These are phyloP conservation scores for Plenodomus biglobosus DNA, from an alignment of 2,329 filamentous ascomycete species.

Conservation along the genomic window DNA sequence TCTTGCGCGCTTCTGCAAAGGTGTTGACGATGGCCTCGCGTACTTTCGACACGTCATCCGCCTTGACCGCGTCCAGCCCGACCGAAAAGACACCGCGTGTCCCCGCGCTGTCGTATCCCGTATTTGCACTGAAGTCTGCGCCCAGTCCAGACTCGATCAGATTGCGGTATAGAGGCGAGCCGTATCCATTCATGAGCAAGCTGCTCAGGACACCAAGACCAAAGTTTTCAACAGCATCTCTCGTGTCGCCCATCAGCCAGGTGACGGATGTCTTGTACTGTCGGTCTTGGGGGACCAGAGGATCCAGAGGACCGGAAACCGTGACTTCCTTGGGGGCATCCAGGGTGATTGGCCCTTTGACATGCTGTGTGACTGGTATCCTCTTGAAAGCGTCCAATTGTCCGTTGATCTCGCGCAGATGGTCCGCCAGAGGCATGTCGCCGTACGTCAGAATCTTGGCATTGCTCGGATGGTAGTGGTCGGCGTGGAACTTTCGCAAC, in stretches of 20 bases:
- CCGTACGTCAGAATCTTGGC: slow-evolving; percentile 95
- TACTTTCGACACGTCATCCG: slow-evolving; percentile 75
- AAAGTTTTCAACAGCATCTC: slow-evolving; percentile 84
- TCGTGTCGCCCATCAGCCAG: slow-evolving; percentile 84
- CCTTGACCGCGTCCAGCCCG: slow-evolving; percentile 84
- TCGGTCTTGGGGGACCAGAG: slow-evolving; percentile 78
- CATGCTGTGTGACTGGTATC: slow-evolving; percentile 68
- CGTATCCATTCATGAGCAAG: slow-evolving; percentile 89
- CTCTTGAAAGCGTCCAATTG: slow-evolving; percentile 73
- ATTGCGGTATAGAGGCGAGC: slow-evolving; percentile 86
- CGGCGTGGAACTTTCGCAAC: slow-evolving; percentile 81
- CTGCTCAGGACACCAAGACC: slow-evolving; percentile 79
- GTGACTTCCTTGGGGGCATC: slow-evolving; percentile 68
- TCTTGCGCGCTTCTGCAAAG: slow-evolving; percentile 67
- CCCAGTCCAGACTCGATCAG: slow-evolving; percentile 88
- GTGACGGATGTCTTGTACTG: slow-evolving; percentile 94
- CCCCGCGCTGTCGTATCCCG: slow-evolving; percentile 81
- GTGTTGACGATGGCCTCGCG: slow-evolving; percentile 74
- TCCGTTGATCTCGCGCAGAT: slow-evolving; percentile 75
- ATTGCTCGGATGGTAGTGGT: slow-evolving; percentile 97
- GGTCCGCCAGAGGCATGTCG: slow-evolving; percentile 80
- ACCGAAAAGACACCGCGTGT: slow-evolving; percentile 83
- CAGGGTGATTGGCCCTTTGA: slow-evolving; percentile 76
- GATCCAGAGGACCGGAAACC: slow-evolving; percentile 80
- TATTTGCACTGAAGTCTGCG: slow-evolving; percentile 92